Conservation (phyloP, 2,329 filamentous ascomycete species). For the Aspergillus pseudoviridinutans region DNA sequence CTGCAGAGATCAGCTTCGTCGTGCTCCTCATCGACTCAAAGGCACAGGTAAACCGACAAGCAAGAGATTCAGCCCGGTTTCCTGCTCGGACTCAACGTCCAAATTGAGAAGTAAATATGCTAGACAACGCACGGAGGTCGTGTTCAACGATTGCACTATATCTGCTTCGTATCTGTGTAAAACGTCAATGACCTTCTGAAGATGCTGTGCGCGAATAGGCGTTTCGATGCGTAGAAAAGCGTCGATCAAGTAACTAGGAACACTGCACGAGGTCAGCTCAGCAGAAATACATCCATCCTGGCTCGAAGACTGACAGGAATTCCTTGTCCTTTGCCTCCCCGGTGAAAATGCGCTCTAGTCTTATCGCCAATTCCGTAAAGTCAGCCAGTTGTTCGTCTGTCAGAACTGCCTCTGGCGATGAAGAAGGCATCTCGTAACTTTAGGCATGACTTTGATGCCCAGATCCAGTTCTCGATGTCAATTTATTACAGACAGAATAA, state of each 20-base stretch:
- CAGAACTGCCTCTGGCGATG: neutral
- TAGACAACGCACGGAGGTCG: slow-evolving; percentile 8
- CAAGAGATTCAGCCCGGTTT: slow-evolving; percentile 14
- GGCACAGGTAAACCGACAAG: slow-evolving; percentile 8
- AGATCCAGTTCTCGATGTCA: neutral
- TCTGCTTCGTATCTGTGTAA: neutral
- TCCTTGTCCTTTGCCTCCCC: neutral
- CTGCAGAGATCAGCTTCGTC: slow-evolving; percentile 10
- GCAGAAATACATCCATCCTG: neutral
- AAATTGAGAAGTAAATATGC: slow-evolving; percentile 14
- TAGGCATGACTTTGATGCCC: neutral
- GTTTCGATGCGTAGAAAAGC: neutral
- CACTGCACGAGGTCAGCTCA: neutral
- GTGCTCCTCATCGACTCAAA: neutral
- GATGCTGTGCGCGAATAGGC: neutral
- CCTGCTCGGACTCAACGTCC: neutral
- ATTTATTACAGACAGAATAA: neutral
- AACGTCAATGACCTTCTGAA: neutral
- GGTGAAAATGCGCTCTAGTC: neutral
- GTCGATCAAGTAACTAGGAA: neutral
- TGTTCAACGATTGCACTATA: slow-evolving; percentile 4
- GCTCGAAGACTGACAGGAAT: neutral
- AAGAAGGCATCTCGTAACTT: neutral
- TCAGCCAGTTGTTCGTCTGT: neutral
- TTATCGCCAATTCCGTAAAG: neutral